Conservation (phyloP, 2,329 filamentous ascomycete genomes). For the Purpureocillium lavendulum region DNA sequence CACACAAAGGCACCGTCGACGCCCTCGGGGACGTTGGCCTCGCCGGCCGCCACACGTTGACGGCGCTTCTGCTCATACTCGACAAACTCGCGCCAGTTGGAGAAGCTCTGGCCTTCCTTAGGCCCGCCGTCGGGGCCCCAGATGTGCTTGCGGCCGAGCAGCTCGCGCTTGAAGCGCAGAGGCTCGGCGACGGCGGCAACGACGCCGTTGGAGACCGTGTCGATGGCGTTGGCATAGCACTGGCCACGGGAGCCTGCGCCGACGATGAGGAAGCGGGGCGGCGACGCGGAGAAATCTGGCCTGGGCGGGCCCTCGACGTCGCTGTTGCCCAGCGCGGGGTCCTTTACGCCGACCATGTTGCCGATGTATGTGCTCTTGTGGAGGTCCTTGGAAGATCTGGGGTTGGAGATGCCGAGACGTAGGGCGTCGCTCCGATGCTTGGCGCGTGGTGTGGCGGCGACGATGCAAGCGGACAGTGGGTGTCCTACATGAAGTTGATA, state of each 20-base stretch:
- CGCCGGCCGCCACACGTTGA: conserved; percentile 38
- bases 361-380: not conserved
- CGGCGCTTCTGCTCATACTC: conserved; percentile 60
- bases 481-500: not conserved
- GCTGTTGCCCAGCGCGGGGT: conserved; percentile 15
- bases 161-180: conserved; percentile 63
- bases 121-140: conserved; percentile 47
- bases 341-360: conserved; percentile 13
- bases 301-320: conserved; percentile 24
- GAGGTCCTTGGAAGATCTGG: too few species aligned
- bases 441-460: not conserved
- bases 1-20: conserved; percentile 56
- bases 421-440: too few species aligned
- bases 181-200: conserved; percentile 79
- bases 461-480: too few species aligned
- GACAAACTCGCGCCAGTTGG: conserved; percentile 69
- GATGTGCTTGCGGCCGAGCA: conserved; percentile 64
- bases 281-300: conserved; percentile 35
- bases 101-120: conserved; percentile 58
- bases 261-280: conserved; percentile 67
- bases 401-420: too few species aligned
- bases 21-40: conserved; percentile 37
- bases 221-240: conserved; percentile 62
- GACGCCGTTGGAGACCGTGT: conserved; percentile 54
- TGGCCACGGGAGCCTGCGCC: conserved; percentile 75